Base-by-base conservation (phyloP, 164 flowering plant species). In the Aristolochia contorta region DNA sequence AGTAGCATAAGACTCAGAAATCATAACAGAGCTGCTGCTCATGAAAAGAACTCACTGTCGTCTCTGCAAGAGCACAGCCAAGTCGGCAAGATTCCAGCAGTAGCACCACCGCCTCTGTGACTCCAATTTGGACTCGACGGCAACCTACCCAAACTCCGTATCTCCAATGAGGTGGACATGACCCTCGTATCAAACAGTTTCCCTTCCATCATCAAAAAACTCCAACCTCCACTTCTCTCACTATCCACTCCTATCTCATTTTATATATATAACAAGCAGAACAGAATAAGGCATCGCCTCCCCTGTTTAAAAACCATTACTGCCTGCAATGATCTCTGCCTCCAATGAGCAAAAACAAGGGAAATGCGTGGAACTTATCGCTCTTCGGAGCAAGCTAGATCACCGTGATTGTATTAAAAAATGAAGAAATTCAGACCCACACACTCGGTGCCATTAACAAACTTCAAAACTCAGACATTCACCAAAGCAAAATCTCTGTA, bases 341-440 rank as follows among this genome's bases (percentile, higher is more conserved):
- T 19, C 56, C 23, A 12, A 37, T 37, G 43, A 37, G 43, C 43
- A 37, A 64, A 16, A 58, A 65, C 67, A 72, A 72, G 64, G 24
- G 58, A 65, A 59, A 24, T 7, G 6, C 58, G 14, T 72, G 33
- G 75, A 49, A 63, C 61, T 61, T 54, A 70, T 49, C 76, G 75
- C 2, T 41, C 5, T 46, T 54, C 73, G 70, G 71, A 64, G 64
- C 55, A 56, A 68, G 71, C 73, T 47, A 69, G 63, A 57, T 30
- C 15, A 47, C 9, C 50, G 23, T 16, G 20, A 20, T 37, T 37
- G 43, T 37, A 37, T 37, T 37, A 37, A 37, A 37, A 37, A 20
- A 24, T n/a, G 32, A 68, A 68, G 18, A 58, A 68, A 68, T 12
- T 22, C 63, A 53, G 45, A 19, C 18, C n/a, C 43, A 32, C 16